A percentile compares a stretch with the other conserved stretches of the same genome.
These are phyloP conservation scores for Abelmoschus esculentus DNA, from an alignment of 345 rosid genomes.

Conservation along the genomic window DNA sequence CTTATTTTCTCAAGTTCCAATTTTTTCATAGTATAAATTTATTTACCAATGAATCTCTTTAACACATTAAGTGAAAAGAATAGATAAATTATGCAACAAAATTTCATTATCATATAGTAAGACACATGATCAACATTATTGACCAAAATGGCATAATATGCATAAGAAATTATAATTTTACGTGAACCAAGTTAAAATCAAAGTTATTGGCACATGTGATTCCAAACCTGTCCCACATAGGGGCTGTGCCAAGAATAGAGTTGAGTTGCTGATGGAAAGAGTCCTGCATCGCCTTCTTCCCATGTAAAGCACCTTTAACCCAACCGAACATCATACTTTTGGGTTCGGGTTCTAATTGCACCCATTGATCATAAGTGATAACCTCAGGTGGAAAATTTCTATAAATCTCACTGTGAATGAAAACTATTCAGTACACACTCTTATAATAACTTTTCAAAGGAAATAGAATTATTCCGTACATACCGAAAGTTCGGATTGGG, in stretches of 20 bases:
- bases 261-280: constrained; percentile 61
- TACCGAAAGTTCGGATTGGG: constrained; percentile 89
- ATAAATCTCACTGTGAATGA: constrained; percentile 41
- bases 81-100: not conserved
- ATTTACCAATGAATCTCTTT: not conserved
- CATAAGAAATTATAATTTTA: constrained; percentile 2
- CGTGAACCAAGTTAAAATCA: not conserved
- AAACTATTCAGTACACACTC: not conserved
- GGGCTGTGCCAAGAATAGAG: constrained; percentile 70
- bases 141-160: not conserved
- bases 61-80: constrained; percentile 1
- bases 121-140: not conserved
- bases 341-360: constrained; percentile 52
- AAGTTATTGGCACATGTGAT: constrained; percentile 7
- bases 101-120: not conserved
- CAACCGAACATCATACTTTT: constrained; percentile 52
- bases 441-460: not conserved
- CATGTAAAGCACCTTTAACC: constrained; percentile 74
- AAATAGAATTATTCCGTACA: not conserved
- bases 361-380: constrained; percentile 70
- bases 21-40: not conserved
- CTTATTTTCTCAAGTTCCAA: not conserved
- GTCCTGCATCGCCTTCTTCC: constrained; percentile 81
- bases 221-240: constrained; percentile 90
- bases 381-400: constrained; percentile 64